phyloP scores from a whole-genome alignment of 139 green algal genomes.

The Astrephomene gubernaculifera region DNA sequence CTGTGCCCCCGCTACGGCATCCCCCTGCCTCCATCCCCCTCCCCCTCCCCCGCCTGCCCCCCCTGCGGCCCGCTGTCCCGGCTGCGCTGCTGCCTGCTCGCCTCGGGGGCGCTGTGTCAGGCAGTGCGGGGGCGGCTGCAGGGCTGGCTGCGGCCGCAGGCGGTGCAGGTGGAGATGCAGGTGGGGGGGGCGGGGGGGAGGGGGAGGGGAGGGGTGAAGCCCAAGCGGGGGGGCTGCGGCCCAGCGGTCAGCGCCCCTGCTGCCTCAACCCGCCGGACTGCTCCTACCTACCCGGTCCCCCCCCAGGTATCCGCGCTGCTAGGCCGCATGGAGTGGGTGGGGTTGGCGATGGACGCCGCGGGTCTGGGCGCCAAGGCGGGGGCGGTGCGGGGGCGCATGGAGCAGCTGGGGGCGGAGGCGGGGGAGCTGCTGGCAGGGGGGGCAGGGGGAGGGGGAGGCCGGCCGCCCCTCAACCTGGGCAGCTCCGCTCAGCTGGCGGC shows the following conservation, averaged over 20 bases:
- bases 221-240: not conserved
- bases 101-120: constrained; percentile 7
- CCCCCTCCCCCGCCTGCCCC: not conserved
- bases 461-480: constrained; percentile 67
- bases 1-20: constrained; percentile 19
- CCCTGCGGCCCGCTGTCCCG: constrained; percentile 31
- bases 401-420: not conserved
- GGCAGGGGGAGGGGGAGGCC: too few relatives aligned
- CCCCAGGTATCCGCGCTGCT: constrained; percentile 25
- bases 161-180: constrained; percentile 54
- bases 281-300: not conserved
- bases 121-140: constrained; percentile 6
- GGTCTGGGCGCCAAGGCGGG: not conserved
- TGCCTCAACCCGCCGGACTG: not conserved
- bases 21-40: not conserved
- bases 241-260: not conserved
- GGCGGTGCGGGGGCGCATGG: not conserved
- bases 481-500: constrained; percentile 64
- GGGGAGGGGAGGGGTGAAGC: not conserved
- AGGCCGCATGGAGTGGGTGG: constrained; percentile 49
- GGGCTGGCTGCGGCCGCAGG: not conserved
- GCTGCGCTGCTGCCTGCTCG: constrained; percentile 37
- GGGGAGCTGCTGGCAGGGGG: constrained; percentile 12
- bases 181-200: not conserved
- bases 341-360: constrained; percentile 35